phyloP scores from a whole-genome alignment of 352 stramenopile species.

The Globisporangium alternatum region DNA sequence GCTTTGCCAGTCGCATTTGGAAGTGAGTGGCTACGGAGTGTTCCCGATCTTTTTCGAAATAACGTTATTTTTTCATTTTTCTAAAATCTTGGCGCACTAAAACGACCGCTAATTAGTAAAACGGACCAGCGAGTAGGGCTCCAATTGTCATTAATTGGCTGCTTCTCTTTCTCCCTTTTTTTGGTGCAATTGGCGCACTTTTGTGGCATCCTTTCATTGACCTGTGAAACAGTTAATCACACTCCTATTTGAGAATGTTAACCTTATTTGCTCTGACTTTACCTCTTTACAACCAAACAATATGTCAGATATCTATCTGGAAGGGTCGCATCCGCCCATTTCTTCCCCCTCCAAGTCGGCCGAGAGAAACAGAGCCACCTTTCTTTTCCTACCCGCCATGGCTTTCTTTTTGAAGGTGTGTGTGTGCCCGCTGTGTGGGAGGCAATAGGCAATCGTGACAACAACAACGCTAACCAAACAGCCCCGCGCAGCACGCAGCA shows the following conservation, averaged over 20 bases:
- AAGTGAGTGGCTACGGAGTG: neutral
- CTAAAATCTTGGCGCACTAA: neutral
- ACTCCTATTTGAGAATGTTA: neutral
- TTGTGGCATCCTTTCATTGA: neutral
- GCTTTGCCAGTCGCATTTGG: neutral
- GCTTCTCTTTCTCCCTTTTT: conserved; percentile 9
- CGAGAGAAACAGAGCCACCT: conserved; percentile 5
- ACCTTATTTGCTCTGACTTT: too few relatives aligned
- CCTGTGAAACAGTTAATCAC: neutral
- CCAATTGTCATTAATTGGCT: neutral
- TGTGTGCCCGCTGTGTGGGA: neutral
- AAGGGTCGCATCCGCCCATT: neutral
- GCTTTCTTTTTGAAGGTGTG: conserved; percentile 2
- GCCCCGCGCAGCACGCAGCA: too few relatives aligned
- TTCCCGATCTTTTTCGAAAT: neutral
- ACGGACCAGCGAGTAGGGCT: neutral
- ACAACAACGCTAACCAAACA: neutral
- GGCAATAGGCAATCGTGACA: conserved; percentile 2
- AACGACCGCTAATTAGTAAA: neutral
- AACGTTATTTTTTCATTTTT: neutral
- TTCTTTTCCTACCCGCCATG: conserved; percentile 8
- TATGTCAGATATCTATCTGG: neutral
- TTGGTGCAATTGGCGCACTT: conserved; percentile 2
- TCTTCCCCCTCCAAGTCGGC: conserved; percentile 3
- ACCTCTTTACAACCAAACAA: neutral